Evolutionary conservation across 352 stramenopile species (phyloP).

Genomic region (Phytophthora ohioensis): DNA sequence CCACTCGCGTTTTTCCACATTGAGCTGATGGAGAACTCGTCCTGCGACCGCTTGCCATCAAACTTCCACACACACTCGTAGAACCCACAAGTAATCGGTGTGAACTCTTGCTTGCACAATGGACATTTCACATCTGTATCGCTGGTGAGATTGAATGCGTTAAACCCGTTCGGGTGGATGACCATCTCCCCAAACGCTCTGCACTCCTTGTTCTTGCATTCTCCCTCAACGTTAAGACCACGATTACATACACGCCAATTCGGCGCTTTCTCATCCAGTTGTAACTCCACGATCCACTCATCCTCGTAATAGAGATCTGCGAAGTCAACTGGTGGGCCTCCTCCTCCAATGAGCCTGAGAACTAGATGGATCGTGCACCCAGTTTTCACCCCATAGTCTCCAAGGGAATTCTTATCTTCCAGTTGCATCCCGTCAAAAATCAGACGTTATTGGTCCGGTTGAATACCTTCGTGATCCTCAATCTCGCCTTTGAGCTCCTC

Average conservation of each 20-base stretch:
- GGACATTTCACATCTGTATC: constrained; percentile 20
- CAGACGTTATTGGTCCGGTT: constrained; percentile 16
- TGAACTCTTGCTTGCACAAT: constrained; percentile 14
- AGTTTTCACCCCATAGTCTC: not conserved
- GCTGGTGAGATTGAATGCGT: constrained; percentile 26
- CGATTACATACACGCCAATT: constrained; percentile 23
- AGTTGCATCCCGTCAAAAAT: constrained; percentile 8
- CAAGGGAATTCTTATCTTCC: not conserved
- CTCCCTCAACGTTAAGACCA: constrained; percentile 36
- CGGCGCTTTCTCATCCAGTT: constrained; percentile 24
- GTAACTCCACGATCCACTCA: not conserved
- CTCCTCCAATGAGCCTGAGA: not conserved
- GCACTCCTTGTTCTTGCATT: constrained; percentile 16
- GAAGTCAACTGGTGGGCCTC: not conserved
- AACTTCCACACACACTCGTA: constrained; percentile 47
- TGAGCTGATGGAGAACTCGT: constrained; percentile 25
- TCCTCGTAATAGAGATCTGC: not conserved
- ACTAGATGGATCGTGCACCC: not conserved
- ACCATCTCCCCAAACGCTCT: constrained; percentile 30
- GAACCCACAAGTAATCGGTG: constrained; percentile 36
- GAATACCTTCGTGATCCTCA: not conserved
- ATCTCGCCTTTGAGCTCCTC: not conserved
- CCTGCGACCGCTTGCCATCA: constrained; percentile 18
- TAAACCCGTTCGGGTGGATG: constrained; percentile 8
- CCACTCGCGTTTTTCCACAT: constrained; percentile 18